Evolutionary conservation across 129 eudicot genomes (phyloP).

Genomic region (Flaveria trinervia): DNA sequence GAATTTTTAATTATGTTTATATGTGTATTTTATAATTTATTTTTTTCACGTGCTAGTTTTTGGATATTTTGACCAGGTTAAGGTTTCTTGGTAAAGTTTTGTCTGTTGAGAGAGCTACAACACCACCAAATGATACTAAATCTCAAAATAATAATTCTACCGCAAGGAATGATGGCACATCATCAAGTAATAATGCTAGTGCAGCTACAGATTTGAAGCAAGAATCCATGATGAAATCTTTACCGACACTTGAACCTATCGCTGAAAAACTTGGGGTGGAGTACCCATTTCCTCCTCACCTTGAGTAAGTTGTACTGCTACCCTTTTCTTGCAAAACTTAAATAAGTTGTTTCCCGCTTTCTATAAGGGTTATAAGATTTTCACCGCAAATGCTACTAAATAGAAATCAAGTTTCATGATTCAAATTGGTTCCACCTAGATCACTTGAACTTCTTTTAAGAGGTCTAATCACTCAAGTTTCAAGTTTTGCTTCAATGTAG

Average conservation of each 20-base stretch:
- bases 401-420: too few relatives aligned
- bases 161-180: conserved; percentile 26
- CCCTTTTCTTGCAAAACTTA: background rate
- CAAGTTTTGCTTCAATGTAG: too few relatives aligned
- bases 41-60: background rate
- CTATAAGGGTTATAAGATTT: too few relatives aligned
- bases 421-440: too few relatives aligned
- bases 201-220: conserved; percentile 33
- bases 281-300: conserved; percentile 93
- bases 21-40: background rate
- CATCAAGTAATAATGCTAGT: conserved; percentile 34
- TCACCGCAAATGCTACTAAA: too few relatives aligned
- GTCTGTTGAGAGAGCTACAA: conserved; percentile 80
- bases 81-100: conserved; percentile 91
- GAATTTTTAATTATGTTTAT: background rate
- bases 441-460: too few relatives aligned
- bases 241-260: conserved; percentile 59
- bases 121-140: conserved; percentile 34
- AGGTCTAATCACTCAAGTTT: too few relatives aligned
- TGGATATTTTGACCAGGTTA: conserved; percentile 43
- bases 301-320: conserved; percentile 54
- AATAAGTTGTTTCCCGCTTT: too few relatives aligned
- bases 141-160: conserved; percentile 38
- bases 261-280: conserved; percentile 91
- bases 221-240: conserved; percentile 35